A percentile compares a stretch with the other conserved stretches of the same genome.
Conservation (phyloP, 495 filamentous ascomycete species). For the Penicillium waksmanii region DNA sequence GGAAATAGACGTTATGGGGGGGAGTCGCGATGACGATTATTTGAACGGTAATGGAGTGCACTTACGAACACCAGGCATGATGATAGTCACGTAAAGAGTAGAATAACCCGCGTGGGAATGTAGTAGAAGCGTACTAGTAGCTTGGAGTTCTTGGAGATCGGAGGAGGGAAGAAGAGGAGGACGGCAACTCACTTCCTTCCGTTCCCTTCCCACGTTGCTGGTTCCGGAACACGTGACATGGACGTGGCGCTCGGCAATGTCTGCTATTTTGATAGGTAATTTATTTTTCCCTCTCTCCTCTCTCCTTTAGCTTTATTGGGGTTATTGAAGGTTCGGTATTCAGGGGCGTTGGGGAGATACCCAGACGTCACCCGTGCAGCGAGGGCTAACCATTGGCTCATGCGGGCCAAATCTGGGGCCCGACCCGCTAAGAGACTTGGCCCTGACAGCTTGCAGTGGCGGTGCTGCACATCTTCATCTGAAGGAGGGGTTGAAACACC, state of each 20-base stretch:
- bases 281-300: not conserved
- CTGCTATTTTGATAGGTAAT: not conserved
- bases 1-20: not conserved
- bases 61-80: constrained; percentile 36
- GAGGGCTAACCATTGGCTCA: constrained; percentile 3
- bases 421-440: constrained; percentile 5
- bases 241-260: not conserved
- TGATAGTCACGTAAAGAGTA: not conserved
- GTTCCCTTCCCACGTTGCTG: not conserved
- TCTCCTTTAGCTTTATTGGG: not conserved
- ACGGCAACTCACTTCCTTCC: not conserved
- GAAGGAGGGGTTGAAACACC: not conserved
- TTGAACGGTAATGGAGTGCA: not conserved
- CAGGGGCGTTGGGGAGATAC: constrained; percentile 2
- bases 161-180: not conserved
- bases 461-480: constrained; percentile 5
- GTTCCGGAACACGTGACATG: constrained; percentile 1
- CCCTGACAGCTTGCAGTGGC: constrained; percentile 7
- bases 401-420: constrained; percentile 6
- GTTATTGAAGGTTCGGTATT: not conserved
- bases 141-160: not conserved
- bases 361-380: constrained; percentile 4
- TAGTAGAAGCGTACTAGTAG: too few species aligned
- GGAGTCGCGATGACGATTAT: not conserved
- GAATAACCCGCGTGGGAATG: not conserved